Conservation (phyloP, 108 stramenopile species). For the Stephanodiscus triporus region DNA sequence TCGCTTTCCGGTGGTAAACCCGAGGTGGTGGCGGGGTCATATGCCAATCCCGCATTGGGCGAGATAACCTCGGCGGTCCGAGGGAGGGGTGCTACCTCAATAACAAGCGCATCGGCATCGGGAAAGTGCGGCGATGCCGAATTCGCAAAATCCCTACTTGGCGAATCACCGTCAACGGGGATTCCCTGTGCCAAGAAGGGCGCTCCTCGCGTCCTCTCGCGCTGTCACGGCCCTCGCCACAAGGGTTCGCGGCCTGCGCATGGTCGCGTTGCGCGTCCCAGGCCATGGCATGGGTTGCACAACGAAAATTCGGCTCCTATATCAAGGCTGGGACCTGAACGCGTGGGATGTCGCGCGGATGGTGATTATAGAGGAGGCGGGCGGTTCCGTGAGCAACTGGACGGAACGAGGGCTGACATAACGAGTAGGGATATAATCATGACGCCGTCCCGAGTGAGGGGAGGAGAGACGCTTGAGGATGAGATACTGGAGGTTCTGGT, state of each 20-base stretch:
- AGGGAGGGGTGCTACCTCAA: constrained; percentile 71
- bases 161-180: constrained; percentile 65
- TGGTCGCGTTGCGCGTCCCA: constrained; percentile 83
- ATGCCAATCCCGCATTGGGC: constrained; percentile 74
- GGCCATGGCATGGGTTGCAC: constrained; percentile 86
- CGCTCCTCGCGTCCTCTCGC: constrained; percentile 69
- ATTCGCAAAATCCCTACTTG: no score
- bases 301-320: constrained; percentile 73
- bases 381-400: constrained; percentile 75
- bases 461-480: constrained; percentile 40
- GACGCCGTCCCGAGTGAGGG: constrained; percentile 38
- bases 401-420: constrained; percentile 52
- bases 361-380: constrained; percentile 73
- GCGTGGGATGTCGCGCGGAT: constrained; percentile 84
- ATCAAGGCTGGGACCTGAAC: constrained; percentile 84
- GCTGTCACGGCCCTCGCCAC: constrained; percentile 73
- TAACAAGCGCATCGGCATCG: constrained; percentile 52
- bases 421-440: constrained; percentile 52
- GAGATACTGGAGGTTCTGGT: constrained; percentile 39
- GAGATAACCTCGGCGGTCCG: constrained; percentile 76
- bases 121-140: constrained; percentile 37
- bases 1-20: constrained; percentile 55
- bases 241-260: constrained; percentile 75
- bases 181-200: constrained; percentile 65
- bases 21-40: constrained; percentile 74